Evolutionary conservation across 2,329 filamentous ascomycete species (phyloP), one percentile per base, ranked within the genome.

Genomic region (Penicillium sp.): DNA sequence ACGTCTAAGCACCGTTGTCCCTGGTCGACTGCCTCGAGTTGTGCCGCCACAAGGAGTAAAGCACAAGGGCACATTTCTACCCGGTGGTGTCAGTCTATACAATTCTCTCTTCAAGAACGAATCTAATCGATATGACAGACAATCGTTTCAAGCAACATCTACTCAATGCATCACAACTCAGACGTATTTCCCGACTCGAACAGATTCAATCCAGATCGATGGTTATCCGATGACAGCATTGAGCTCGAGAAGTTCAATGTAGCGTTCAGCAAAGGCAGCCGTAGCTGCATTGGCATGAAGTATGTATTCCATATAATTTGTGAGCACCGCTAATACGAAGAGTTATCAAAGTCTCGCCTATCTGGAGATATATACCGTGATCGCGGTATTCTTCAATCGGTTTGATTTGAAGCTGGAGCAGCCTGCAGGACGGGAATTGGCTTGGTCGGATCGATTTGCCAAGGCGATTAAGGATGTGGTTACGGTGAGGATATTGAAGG

Each of bases 191-290:
- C 26, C 11, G 18, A 30, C 7, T 18, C 37, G 17, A 6, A 30
- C 13, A 31, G 14, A 3, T 39, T 39, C n/a, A 14, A 25, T 4
- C 37, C 37, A 15, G 37, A 35, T 10, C 31, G 37, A 9, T 39
- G 37, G 37, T 13, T 39, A 7, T 26, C 23, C 5, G 26, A 27
- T 9, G 18, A 35, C 26, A 35, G 37, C 13, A 29, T 23, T 3
- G 29, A 29, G 15, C 31, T 39, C 11, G 37, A 39, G 6, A 39
- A 22, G n/a, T 39, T 23, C 11, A 30, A 35, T n/a, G 31, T 39
- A 7, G 31, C 30, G 4, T 39, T 39, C 14, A 39, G 37, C 26
- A 35, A 31, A 31, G 37, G 37, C 2, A 32, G 15, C 10, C 27
- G 37, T 11, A 18, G 15, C 11, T 39, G 36, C 8, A 32, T 33